phyloP scores from a whole-genome alignment of 2,329 filamentous ascomycete genomes.

The Dactylellina parvicollis region DNA sequence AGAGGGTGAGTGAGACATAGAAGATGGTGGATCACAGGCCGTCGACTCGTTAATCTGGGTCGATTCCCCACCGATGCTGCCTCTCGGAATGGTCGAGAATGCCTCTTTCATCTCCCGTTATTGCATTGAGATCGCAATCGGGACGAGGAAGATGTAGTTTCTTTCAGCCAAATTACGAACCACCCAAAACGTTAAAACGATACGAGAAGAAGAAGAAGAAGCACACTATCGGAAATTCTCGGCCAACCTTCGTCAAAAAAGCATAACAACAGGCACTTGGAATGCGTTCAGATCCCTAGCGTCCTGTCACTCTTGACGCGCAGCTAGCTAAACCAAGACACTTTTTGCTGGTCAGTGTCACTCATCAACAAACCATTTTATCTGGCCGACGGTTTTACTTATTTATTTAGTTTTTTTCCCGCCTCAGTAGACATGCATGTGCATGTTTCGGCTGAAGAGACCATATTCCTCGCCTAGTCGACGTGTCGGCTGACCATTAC shows the following conservation, averaged over 20 bases:
- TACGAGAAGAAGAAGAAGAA: conserved; percentile 25
- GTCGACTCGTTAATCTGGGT: conserved; percentile 10
- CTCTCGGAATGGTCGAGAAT: conserved; percentile 21
- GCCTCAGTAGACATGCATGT: no score
- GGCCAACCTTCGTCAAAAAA: conserved; percentile 3
- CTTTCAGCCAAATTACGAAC: no score
- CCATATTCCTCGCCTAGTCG: conserved; percentile 52
- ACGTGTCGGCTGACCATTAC: conserved; percentile 54
- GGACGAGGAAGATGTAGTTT: neutral
- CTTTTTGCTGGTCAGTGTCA: conserved; percentile 11
- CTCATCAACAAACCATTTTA: conserved; percentile 1
- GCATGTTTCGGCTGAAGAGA: conserved; percentile 54
- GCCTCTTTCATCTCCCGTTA: conserved; percentile 2
- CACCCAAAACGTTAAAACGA: no score
- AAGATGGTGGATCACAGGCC: conserved; percentile 11
- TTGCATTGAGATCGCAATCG: conserved; percentile 38
- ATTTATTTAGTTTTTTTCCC: conserved; percentile 19
- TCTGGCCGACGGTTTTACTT: conserved; percentile 28
- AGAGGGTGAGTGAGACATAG: conserved; percentile 8
- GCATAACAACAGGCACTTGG: neutral
- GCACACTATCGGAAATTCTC: conserved; percentile 21
- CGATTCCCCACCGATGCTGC: neutral
- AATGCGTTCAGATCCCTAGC: conserved; percentile 17
- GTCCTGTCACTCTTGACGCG: conserved; percentile 32
- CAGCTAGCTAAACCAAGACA: conserved; percentile 19